Evolutionary conservation across 1,284 basidiomycete species (phyloP), one percentile per base, ranked within the genome.

Genomic region (Cutaneotrichosporon cavernicola): DNA sequence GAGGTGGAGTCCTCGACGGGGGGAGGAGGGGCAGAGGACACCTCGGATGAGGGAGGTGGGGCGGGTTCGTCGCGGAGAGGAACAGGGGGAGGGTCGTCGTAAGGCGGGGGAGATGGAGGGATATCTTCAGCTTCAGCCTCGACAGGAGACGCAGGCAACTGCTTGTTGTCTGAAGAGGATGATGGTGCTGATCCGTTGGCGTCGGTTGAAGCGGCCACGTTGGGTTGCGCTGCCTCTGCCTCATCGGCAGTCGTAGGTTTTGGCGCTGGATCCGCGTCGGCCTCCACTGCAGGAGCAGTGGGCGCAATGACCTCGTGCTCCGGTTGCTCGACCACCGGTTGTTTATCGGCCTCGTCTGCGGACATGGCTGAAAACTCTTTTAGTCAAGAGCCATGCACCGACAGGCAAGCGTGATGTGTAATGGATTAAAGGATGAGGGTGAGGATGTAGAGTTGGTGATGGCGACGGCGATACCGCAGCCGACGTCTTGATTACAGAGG

Each of bases 311-410:
- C n/a, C 47, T 59, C 47, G 14, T 59, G 46, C 22, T 59, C 46
- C 11, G 21, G 13, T 30, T 49, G 46, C 5, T 50, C 43, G 13
- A 22, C 18, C 11, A 36, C 49, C 4, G 50, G 13, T 8, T 21
- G 32, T 22, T 34, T 34, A 10, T 60, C 47, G 18, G 58, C 22
- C 34, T 60, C 58, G 50, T 60, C 58, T 60, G 58, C 58, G 13
- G 58, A 60, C 58, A 60, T 60, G 58, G 22, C 58, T 36, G 52
- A 18, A 11, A 6, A 34, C 18, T 13, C 21, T 31, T n/a, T 18
- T 31, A 46, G 9, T 31, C 8, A n/a, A 18, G 51, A 32, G 31
- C 51, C 51, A 53, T 53, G 51, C 30, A 18, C 50, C 13, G 10
- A 26, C 31, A 18, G 31, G 49, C 43, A 18, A 46, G 43, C 3